phyloP scores from a whole-genome alignment of 305 asterid genomes.

The Lippia alba region DNA sequence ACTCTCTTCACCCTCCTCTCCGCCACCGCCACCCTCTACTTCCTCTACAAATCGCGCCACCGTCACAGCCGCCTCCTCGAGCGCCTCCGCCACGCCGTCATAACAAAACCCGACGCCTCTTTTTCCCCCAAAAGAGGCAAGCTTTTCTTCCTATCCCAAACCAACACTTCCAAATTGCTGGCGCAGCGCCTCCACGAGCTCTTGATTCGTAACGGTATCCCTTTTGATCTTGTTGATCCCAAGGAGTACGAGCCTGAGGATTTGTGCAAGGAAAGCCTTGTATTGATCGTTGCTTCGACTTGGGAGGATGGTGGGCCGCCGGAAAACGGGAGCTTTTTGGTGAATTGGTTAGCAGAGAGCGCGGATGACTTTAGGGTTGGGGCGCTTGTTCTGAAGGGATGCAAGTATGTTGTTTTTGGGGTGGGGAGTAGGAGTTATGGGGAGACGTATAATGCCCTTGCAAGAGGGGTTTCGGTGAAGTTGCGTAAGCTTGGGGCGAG shows the following conservation, averaged over 20 bases:
- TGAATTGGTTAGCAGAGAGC: conserved; percentile 86
- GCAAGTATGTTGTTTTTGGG: conserved; percentile 79
- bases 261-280: conserved; percentile 60
- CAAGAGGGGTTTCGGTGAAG: conserved; percentile 52
- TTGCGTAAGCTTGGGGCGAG: conserved; percentile 76
- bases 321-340: conserved; percentile 67
- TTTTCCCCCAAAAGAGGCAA: conserved; percentile 59
- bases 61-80: conserved; percentile 58
- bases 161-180: conserved; percentile 78
- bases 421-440: conserved; percentile 86
- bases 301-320: conserved; percentile 88
- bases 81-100: conserved; percentile 38
- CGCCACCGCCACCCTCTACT: conserved; percentile 75
- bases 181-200: conserved; percentile 74
- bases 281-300: conserved; percentile 76
- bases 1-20: conserved; percentile 71
- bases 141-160: conserved; percentile 68
- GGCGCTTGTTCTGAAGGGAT: conserved; percentile 60
- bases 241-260: conserved; percentile 88
- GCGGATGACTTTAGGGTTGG: conserved; percentile 93
- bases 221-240: conserved; percentile 77
- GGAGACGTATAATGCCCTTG: conserved; percentile 71
- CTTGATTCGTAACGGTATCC: conserved; percentile 52
- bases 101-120: conserved; percentile 17
- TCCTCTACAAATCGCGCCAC: conserved; percentile 81